Percentiles rank a stretch among this genome's conserved stretches.
Conservation (phyloP, 495 filamentous ascomycete genomes). For the Penicillium argentinense region DNA sequence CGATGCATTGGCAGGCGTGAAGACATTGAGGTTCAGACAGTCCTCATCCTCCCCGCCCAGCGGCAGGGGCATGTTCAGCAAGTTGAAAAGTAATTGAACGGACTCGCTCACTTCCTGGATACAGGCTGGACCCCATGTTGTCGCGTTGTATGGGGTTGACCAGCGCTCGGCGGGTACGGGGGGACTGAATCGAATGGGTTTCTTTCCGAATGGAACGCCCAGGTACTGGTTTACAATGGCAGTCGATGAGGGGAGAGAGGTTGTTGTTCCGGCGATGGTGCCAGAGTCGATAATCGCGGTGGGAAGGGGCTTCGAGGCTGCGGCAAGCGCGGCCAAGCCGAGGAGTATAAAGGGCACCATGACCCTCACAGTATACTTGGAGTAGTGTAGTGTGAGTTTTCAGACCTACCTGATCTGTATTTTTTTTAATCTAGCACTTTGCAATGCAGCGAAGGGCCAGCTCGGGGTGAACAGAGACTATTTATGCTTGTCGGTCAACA, state of each 20-base stretch:
- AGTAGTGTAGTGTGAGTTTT: not conserved
- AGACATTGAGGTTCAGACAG: constrained; percentile 49
- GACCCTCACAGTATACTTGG: not conserved
- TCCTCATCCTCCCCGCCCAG: constrained; percentile 37
- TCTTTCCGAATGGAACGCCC: constrained; percentile 30
- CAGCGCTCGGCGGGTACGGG: constrained; percentile 22
- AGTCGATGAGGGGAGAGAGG: constrained; percentile 17
- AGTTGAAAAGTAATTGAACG: not conserved
- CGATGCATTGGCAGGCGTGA: constrained; percentile 14
- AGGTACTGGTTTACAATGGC: constrained; percentile 29
- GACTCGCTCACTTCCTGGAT: constrained; percentile 36
- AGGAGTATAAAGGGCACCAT: not conserved
- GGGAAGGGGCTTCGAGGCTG: constrained; percentile 9
- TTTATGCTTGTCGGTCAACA: not conserved
- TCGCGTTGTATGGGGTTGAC: constrained; percentile 24
- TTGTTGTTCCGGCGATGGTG: constrained; percentile 27
- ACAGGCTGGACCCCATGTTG: constrained; percentile 29
- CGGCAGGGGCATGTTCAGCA: constrained; percentile 12
- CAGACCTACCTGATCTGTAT: no score
- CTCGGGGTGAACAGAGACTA: not conserved
- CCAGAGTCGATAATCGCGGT: constrained; percentile 23
- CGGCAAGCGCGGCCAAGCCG: not conserved
- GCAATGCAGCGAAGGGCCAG: no score
- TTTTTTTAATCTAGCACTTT: no score
- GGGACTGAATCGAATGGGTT: constrained; percentile 35